phyloP scores from a whole-genome alignment of 306 rosid species.

The Ceratonia siliqua region DNA sequence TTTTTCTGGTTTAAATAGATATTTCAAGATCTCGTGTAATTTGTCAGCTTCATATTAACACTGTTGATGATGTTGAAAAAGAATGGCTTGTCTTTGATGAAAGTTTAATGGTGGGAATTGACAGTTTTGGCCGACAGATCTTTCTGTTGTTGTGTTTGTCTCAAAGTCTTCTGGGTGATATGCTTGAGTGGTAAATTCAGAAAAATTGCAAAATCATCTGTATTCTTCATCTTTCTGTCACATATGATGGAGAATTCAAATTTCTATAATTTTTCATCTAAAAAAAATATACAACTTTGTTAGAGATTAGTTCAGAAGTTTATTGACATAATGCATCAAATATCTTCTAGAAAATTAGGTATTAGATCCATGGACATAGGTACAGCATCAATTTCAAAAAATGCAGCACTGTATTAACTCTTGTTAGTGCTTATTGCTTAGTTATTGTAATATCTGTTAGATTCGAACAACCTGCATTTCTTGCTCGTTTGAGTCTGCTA shows the following conservation, averaged over 20 bases:
- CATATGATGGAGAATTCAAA: neutral
- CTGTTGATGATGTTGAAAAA: conserved; percentile 21
- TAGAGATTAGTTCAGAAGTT: too few relatives aligned
- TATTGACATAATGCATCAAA: too few relatives aligned
- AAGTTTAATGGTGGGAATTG: conserved; percentile 19
- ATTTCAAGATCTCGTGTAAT: conserved; percentile 23
- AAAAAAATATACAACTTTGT: too few relatives aligned
- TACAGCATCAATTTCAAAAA: too few relatives aligned
- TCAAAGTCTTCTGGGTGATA: neutral
- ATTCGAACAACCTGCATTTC: too few relatives aligned
- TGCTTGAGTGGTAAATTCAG: neutral
- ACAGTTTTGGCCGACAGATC: neutral
- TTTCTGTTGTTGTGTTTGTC: conserved; percentile 6
- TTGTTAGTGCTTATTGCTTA: too few relatives aligned
- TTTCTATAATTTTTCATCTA: too few relatives aligned
- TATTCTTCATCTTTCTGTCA: neutral
- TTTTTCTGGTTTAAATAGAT: conserved; percentile 14
- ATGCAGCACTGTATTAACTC: too few relatives aligned
- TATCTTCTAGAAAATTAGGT: too few relatives aligned
- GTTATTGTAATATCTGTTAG: too few relatives aligned
- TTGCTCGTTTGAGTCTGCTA: too few relatives aligned
- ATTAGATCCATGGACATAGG: too few relatives aligned
- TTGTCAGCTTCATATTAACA: conserved; percentile 20
- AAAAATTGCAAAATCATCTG: neutral
- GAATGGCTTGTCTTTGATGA: conserved; percentile 6